Evolutionary conservation across 805 yeast genomes (phyloP), one percentile per base, ranked within the genome.

Genomic region (Myxozyma nipponensis): DNA sequence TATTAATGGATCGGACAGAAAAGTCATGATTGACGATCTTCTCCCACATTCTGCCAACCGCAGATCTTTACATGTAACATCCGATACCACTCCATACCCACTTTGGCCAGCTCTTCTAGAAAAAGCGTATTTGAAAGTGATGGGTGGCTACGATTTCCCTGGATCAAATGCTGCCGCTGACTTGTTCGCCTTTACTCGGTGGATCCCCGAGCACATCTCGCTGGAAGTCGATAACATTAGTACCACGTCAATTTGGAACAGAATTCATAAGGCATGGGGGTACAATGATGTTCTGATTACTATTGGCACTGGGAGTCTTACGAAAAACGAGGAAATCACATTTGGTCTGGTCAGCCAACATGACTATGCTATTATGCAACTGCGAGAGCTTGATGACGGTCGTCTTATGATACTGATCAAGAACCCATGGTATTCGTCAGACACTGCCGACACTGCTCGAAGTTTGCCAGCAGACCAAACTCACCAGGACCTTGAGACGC

Each of bases 121-220:
- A 64, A 82, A 84, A 59, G 93, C 95, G 0, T 84, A 79, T 61
- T 68, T 88, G 51, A 78, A 78, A 58, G 63, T 83, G 0, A 66
- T 74, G 66, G 78, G 80, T 1, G 84, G 87, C 2, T 83, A 83
- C 59, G 70, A 70, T n/a, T 77, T 81, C 42, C 61, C 64, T 1
- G 96, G 96, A 0, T 86, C 95, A 0, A 86, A 88, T 63, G 78
- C 86, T 61, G 84, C 84, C 1, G 69, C 75, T 13, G 96, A 86
- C 61, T 76, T 85, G 0, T 86, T 69, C 59, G 66, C 79, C 38
- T 57, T 89, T 2, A 72, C 81, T 1, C 88, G 90, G 1, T 88
- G 85, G 82, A 63, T 83, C 4, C 95, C 96, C 0, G 89, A 86
- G 51, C 74, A 73, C 46, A 52, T 69, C 2, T 53, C 64, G 2